These are phyloP conservation scores for Hypoxylon sp. DNA, from an alignment of 2,329 filamentous ascomycete genomes.

Conservation along the genomic window DNA sequence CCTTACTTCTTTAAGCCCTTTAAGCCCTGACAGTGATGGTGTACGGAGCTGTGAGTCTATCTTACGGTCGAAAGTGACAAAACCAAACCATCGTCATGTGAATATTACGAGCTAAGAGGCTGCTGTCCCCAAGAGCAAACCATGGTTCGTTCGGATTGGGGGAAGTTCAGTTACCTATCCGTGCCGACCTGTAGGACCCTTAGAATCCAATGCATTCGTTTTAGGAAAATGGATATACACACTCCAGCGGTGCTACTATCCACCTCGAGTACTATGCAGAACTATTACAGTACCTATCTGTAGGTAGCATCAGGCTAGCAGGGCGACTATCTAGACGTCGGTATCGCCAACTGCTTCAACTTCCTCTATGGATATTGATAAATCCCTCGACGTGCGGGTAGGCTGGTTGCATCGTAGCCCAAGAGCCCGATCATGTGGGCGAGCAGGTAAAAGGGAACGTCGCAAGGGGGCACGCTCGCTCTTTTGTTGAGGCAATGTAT, in stretches of 20 bases:
- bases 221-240: constrained; percentile 7
- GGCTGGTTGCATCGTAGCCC: constrained; percentile 8
- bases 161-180: background rate
- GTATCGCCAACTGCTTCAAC: background rate
- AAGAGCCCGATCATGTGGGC: constrained; percentile 20
- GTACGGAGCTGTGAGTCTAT: background rate
- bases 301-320: background rate
- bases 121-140: too few species aligned
- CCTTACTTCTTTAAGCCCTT: background rate
- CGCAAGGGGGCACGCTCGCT: background rate
- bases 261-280: too few species aligned
- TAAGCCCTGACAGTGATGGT: background rate
- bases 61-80: too few species aligned
- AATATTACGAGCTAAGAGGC: background rate
- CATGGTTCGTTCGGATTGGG: background rate
- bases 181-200: constrained; percentile 14
- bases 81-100: too few species aligned
- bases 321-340: background rate
- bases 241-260: constrained; percentile 1
- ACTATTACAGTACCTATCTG: background rate
- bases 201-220: constrained; percentile 8
- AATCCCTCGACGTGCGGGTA: constrained; percentile 10
- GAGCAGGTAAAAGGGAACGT: constrained; percentile 11
- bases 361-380: constrained; percentile 16
- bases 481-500: background rate